Evolutionary conservation across 345 rosid genomes (phyloP), one percentile per base, ranked within the genome.

Genomic region (Populus euphratica): DNA sequence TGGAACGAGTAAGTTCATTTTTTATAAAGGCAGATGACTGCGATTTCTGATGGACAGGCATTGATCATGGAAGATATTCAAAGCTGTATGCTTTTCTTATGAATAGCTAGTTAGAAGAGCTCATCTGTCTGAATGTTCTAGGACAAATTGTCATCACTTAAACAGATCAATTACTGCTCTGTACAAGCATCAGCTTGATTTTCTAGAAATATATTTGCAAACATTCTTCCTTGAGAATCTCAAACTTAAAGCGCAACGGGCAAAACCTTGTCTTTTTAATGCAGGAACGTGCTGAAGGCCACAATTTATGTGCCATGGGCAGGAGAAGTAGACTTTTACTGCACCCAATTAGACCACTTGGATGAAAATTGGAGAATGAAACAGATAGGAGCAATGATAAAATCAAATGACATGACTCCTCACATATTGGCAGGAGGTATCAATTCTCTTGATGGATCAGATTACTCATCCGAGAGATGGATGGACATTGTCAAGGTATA

Each of bases 361-460:
- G 87, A 92, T 78, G 99, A 95, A 81, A 85, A 86, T n/a, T 95
- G 99, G 99, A 81, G 98, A 79, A 88, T 93, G 97, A 92, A 86
- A 79, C 99, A 95, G 84, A 89, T 94, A 8, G 86, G 83, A 52
- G 91, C 98, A 27, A 88, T 95, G 56, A 88, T 84, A 17, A 88
- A 81, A 74, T 87, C 88, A 62, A 89, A 67, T 7, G 70, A 86
- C 38, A 84, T 86, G 62, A 82, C 92, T 79, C 90, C 98, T 0
- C 91, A 95, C 80, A 80, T 95, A 80, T 73, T 95, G 23, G 81
- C 93, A 6, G 99, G 99, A 54, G 97, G 98, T 59, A 74, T 93
- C 73, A 95, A 95, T 76, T 89, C 98, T 33, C 83, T 95, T 31
- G 86, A 88, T 25, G 89, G 85, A 69, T 88, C 97, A 56, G 99